Evolutionary conservation across 805 yeast genomes (phyloP).

Genomic region (Hemisphaericaspora nanyangensis): DNA sequence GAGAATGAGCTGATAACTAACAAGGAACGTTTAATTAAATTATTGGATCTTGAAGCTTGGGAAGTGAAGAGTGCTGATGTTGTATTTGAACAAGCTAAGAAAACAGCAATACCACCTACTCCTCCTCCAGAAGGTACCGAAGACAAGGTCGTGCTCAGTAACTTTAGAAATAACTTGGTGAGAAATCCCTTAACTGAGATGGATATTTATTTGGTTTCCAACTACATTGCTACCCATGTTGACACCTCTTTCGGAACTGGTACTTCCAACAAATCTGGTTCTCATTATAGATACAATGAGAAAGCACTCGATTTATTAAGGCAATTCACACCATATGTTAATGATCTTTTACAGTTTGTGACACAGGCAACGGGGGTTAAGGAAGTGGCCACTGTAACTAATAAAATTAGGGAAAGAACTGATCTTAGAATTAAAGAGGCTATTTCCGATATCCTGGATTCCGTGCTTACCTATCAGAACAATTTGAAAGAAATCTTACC

Average conservation of each 20-base stretch:
- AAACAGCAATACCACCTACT: slow-evolving; percentile 29
- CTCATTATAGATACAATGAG: slow-evolving; percentile 28
- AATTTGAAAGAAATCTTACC: slow-evolving; percentile 21
- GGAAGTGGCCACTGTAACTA: slow-evolving; percentile 8
- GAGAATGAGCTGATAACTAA: slow-evolving; percentile 12
- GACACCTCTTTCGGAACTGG: slow-evolving; percentile 26
- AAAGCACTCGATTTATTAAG: slow-evolving; percentile 27
- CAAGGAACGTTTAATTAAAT: slow-evolving; percentile 17
- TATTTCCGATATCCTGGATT: not conserved
- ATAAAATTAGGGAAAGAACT: slow-evolving; percentile 11
- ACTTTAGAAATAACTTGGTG: slow-evolving; percentile 13
- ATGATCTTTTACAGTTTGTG: slow-evolving; percentile 13
- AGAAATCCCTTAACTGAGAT: slow-evolving; percentile 22
- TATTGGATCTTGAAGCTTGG: slow-evolving; percentile 26
- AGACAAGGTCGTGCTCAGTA: slow-evolving; percentile 16
- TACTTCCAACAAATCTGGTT: slow-evolving; percentile 14
- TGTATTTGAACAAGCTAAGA: slow-evolving; percentile 22
- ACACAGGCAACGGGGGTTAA: slow-evolving; percentile 1
- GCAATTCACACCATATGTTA: slow-evolving; percentile 34
- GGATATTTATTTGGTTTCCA: slow-evolving; percentile 29
- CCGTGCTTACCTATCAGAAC: not conserved
- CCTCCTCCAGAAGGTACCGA: slow-evolving; percentile 24
- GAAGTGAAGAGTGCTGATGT: slow-evolving; percentile 23
- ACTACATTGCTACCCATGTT: slow-evolving; percentile 27
- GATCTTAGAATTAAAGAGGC: slow-evolving; percentile 13